Evolutionary conservation across 2,329 filamentous ascomycete species (phyloP), one percentile per base, ranked within the genome.

Genomic region (Xylaria sp.): DNA sequence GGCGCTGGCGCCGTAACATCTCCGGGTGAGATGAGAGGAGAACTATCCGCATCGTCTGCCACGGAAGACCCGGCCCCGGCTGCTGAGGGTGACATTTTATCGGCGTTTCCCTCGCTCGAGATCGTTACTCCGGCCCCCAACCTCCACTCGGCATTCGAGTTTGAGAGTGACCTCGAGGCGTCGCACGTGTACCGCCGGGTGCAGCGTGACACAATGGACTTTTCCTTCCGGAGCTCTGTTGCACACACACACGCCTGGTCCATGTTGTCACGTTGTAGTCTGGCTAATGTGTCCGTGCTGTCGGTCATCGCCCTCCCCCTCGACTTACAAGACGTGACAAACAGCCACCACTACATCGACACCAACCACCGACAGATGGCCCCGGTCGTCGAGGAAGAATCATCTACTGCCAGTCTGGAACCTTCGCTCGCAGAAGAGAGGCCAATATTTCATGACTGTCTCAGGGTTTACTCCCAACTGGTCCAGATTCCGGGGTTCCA

Each of bases 131-230:
- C 33, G 10, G 20, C 33, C 11, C 27, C 51, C 20, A 1, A 7
- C 39, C 9, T 31, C 13, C 45, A n/a, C 6, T 50, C 31, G 5
- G 22, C 25, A 10, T 55, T 45, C n/a, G 59, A 61, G 39, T 61
- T 61, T 36, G 59, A 61, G 25, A 54, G 13, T 10, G 59, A 61
- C 5, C 59, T 61, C n/a, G 27, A 54, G 15, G 20, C 38, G 2
- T 61, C 59, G 27, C 38, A 25, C 20, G 59, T 61, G 10, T 61
- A 61, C 22, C 59, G 59, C 38, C 59, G 49, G 13, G 59, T 22
- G n/a, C 38, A 36, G 38, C 59, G 59, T 47, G 59, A 54, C 15
- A 33, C 59, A 9, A 61, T 61, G 49, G 59, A 61, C 42, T 61
- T 54, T 38, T 61, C 59, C 13, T 61, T 54, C 27, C 38, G 49